Conservation (phyloP, 169 alveolate genomes). For the Besnoitia besnoiti region DNA sequence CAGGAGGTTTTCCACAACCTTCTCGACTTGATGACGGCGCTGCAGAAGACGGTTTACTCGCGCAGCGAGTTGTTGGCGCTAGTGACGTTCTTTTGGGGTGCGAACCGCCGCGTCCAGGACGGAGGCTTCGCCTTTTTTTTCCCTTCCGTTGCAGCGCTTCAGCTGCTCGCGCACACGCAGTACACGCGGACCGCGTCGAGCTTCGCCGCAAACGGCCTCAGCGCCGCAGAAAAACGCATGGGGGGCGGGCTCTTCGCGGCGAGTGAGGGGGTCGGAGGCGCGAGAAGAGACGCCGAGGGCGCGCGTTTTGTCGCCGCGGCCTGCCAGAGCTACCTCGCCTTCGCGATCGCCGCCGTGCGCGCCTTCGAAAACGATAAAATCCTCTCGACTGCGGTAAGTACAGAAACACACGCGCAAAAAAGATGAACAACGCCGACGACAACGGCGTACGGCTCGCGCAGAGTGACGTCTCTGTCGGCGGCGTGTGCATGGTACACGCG, state of each 20-base stretch:
- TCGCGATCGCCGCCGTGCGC: background rate
- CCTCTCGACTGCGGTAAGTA: background rate
- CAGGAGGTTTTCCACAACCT: slow-evolving; percentile 15
- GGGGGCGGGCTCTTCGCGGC: background rate
- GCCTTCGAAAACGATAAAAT: background rate
- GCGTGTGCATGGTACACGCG: too few relatives aligned
- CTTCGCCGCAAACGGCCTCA: too few relatives aligned
- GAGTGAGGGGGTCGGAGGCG: background rate
- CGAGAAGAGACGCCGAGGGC: background rate
- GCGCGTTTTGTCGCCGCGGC: background rate
- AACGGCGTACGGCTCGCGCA: background rate
- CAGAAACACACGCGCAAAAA: background rate
- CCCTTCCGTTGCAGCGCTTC: background rate
- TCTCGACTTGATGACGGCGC: background rate
- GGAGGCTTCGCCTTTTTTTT: background rate
- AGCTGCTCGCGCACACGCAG: background rate
- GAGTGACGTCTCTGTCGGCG: too few relatives aligned
- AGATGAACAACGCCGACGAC: background rate
- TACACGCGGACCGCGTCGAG: too few relatives aligned
- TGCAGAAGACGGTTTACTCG: background rate
- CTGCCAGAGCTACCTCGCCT: background rate
- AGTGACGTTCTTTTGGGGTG: background rate
- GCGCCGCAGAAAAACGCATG: background rate
- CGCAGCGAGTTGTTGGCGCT: background rate
- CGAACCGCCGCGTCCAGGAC: background rate